Evolutionary conservation across 2,329 filamentous ascomycete genomes (phyloP).

Genomic region (Claviceps humidiphila): DNA sequence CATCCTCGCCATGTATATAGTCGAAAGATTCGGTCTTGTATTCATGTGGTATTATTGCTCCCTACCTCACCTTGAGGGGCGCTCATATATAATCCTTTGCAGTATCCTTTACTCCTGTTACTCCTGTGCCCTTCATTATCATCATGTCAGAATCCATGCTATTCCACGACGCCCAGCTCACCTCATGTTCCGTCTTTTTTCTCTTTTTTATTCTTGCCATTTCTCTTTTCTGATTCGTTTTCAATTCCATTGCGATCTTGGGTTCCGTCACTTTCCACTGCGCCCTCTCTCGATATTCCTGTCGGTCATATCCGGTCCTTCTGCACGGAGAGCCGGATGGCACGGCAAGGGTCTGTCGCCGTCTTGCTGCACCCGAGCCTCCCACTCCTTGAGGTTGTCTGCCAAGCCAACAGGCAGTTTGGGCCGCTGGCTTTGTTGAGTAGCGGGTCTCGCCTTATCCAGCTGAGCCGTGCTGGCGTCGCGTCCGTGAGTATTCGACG

Average conservation of each 20-base stretch:
- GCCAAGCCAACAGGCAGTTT: conserved; percentile 8
- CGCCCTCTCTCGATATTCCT: neutral
- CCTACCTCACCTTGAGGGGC: neutral
- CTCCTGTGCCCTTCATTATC: neutral
- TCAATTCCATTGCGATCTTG: neutral
- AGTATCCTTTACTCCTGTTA: neutral
- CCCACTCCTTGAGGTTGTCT: conserved; percentile 27
- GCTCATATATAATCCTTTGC: neutral
- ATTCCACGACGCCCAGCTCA: neutral
- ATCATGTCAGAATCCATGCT: neutral
- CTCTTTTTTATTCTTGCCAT: neutral
- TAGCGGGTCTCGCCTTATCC: neutral
- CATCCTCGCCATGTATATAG: neutral
- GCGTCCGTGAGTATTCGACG: neutral
- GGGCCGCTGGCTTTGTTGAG: conserved; percentile 3
- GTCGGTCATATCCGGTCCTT: neutral
- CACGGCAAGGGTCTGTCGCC: conserved; percentile 14
- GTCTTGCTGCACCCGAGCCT: conserved; percentile 21
- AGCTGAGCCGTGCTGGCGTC: neutral
- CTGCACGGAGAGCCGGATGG: conserved; percentile 15
- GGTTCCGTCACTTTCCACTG: neutral
- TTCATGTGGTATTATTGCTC: neutral
- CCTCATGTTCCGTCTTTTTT: neutral
- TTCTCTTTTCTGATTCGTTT: neutral
- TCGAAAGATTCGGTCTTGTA: neutral